phyloP scores from a whole-genome alignment of 1,139 yeast species.

The Spencermartinsiella ligniputridi region DNA sequence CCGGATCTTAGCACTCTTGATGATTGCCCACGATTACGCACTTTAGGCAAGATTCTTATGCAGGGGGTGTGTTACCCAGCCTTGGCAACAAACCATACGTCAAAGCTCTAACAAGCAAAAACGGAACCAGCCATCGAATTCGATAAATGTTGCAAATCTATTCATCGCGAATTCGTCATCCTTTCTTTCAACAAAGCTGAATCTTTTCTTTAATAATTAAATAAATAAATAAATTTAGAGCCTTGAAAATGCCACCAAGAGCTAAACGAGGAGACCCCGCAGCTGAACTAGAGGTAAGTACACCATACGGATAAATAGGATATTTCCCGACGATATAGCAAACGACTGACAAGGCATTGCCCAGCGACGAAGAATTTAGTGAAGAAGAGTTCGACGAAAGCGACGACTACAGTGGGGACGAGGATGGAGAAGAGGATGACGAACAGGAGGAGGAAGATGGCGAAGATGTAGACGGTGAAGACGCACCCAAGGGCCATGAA shows the following conservation, averaged over 20 bases:
- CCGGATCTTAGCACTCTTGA: no score
- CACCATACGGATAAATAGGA: background rate
- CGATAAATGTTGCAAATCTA: no score
- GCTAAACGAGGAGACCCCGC: slow-evolving; percentile 20
- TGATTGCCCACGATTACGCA: no score
- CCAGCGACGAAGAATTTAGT: slow-evolving; percentile 18
- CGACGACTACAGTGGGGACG: slow-evolving; percentile 12
- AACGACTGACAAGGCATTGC: slow-evolving; percentile 12
- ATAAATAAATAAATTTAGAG: background rate
- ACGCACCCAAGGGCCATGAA: slow-evolving; percentile 4
- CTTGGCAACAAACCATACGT: no score
- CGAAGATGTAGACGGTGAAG: slow-evolving; percentile 14
- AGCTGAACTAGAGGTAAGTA: slow-evolving; percentile 16
- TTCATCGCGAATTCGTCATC: no score
- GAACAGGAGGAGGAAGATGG: slow-evolving; percentile 10
- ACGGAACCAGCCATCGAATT: no score
- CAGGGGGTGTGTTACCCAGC: no score
- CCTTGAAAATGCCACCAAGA: slow-evolving; percentile 11
- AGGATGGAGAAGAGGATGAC: slow-evolving; percentile 14
- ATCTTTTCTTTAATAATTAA: no score
- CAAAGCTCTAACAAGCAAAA: no score
- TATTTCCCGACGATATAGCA: no score
- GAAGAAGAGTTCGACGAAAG: slow-evolving; percentile 13
- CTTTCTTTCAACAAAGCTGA: no score
- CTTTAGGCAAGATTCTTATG: no score